Base-by-base conservation (phyloP, 1,284 basidiomycete genomes). In the Clitocybe nebularis region DNA sequence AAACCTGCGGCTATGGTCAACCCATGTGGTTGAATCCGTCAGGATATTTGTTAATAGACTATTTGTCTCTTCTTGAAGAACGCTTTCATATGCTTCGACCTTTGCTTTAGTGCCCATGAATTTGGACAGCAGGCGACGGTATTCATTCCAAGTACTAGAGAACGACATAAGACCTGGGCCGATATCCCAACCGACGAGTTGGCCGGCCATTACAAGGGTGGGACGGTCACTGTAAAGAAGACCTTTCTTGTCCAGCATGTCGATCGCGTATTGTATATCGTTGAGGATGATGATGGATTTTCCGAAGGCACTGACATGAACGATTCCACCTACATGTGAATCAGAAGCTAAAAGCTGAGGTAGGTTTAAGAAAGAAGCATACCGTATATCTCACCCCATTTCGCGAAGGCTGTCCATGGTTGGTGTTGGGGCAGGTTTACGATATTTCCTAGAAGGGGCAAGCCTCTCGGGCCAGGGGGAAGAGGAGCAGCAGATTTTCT, bases 141-240 rank as follows among this genome's bases (percentile, higher is more conserved):
- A 68, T 43, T 66, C 63, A 11, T 64, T 61, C 55, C 69, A 64
- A 13, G 46, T 56, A 40, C 66, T 59, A 35, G 64, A 67, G 48
- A 69, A 72, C 21, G 58, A 66, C 44, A 60, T 60, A 25, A 76
- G 60, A 9, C 59, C 65, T 16, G 72, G 55, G 0, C 63, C 60
- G 36, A 67, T 41, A 38, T 66, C 62, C 72, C 71, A 75, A 14
- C 74, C 74, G 11, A 71, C 60, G 1, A 75, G 59, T 45, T 74
- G 65, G 33, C 65, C 64, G 29, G 59, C 66, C 64, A 67, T 67
- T 0, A 58, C 51, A 32, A 64, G 42, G 8, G 52, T 52, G 0
- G 74, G 74, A 9, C 75, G 66, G 45, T 72, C 67, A 2, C 71
- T 72, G 51, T 75, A 75, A 38, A 68, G 63, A 20, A 62, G 52